These are phyloP conservation scores for Cystobasidium pallidum DNA, from an alignment of 1,284 basidiomycete species.

Conservation along the genomic window DNA sequence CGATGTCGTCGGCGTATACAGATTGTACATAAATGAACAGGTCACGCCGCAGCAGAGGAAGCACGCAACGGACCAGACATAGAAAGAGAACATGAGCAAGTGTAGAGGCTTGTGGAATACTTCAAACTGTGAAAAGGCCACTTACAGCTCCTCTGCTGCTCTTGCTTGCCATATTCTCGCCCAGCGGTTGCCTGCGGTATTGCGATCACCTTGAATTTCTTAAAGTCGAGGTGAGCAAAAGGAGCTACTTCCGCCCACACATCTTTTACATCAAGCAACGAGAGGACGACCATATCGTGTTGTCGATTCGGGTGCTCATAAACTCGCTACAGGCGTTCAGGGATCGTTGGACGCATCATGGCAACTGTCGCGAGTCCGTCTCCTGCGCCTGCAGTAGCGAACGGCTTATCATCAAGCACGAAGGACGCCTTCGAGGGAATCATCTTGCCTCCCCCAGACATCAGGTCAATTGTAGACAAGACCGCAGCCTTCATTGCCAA, in stretches of 20 bases:
- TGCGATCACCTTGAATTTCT: constrained; percentile 11
- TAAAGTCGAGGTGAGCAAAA: constrained; percentile 8
- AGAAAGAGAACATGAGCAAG: neutral
- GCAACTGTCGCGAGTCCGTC: constrained; percentile 7
- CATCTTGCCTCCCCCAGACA: constrained; percentile 56
- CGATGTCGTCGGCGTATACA: neutral
- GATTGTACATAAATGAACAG: neutral
- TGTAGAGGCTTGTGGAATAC: neutral
- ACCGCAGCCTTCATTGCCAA: constrained; percentile 92
- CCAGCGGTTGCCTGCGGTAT: neutral
- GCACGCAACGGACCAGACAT: neutral
- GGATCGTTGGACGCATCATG: neutral
- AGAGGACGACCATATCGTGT: too few relatives aligned
- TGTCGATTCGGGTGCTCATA: neutral
- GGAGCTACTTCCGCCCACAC: neutral
- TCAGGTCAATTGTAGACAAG: constrained; percentile 87
- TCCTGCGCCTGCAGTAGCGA: constrained; percentile 25
- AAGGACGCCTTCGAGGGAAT: constrained; percentile 42
- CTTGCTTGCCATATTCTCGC: constrained; percentile 1
- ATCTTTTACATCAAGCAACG: neutral
- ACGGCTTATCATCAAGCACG: neutral
- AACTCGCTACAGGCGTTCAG: neutral
- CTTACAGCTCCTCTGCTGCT: constrained; percentile 26
- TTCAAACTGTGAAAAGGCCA: neutral
- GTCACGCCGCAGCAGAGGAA: neutral